A percentile compares a stretch with the other conserved stretches of the same genome.
phyloP scores from a whole-genome alignment of 805 yeast genomes.

The Zygosaccharomyces bisporus region DNA sequence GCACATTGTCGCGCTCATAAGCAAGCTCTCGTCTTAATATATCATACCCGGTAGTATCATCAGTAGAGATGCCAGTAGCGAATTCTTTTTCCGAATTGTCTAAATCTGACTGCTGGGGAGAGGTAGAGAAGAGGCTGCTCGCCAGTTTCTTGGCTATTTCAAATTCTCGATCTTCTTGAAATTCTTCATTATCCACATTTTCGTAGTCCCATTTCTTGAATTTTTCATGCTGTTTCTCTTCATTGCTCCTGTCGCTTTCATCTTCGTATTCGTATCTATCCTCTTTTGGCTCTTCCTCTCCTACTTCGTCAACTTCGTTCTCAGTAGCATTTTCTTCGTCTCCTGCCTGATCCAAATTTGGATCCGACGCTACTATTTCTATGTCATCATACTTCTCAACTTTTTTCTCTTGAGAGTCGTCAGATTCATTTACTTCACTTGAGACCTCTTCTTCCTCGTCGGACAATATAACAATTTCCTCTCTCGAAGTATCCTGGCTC shows the following conservation, averaged over 20 bases:
- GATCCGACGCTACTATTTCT: not conserved
- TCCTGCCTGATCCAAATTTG: slow-evolving; percentile 1
- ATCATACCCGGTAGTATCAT: not conserved
- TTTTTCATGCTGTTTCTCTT: too few relatives aligned
- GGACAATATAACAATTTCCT: not conserved
- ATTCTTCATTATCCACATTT: slow-evolving; percentile 4
- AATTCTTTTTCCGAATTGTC: not conserved
- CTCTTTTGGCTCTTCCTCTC: not conserved
- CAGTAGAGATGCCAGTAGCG: not conserved
- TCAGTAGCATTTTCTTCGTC: slow-evolving; percentile 1
- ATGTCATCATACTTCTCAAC: not conserved
- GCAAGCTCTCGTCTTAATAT: too few relatives aligned
- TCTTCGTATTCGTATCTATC: not conserved
- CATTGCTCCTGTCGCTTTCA: not conserved
- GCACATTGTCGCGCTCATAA: too few relatives aligned
- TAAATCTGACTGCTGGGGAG: not conserved
- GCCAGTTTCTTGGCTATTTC: not conserved
- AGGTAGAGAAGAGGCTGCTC: not conserved
- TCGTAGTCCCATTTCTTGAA: not conserved
- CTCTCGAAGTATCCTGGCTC: not conserved
- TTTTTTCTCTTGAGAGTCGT: not conserved
- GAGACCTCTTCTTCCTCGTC: slow-evolving; percentile 5
- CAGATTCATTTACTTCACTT: not conserved
- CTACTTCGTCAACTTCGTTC: slow-evolving; percentile 3
- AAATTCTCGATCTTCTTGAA: not conserved